These are phyloP conservation scores for Tricholoma furcatifolium DNA, from an alignment of 768 basidiomycete genomes.

Conservation along the genomic window DNA sequence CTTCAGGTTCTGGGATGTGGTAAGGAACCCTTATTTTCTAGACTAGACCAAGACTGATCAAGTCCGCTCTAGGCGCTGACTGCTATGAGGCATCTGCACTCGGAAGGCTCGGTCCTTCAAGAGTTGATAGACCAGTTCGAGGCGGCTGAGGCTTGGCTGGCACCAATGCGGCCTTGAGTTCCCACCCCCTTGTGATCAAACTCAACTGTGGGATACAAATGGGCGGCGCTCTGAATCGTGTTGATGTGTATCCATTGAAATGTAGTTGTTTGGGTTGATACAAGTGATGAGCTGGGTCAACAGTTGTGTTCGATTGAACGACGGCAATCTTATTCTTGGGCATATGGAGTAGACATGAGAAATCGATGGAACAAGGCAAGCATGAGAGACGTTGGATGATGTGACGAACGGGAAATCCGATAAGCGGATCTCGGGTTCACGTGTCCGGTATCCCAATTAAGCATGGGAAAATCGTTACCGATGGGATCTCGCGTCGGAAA, in stretches of 20 bases:
- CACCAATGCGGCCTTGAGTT: slow-evolving; percentile 81
- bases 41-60: slow-evolving; percentile 3
- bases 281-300: slow-evolving; percentile 9
- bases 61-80: slow-evolving; percentile 61
- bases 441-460: slow-evolving; percentile 23
- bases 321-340: slow-evolving; percentile 20
- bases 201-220: slow-evolving; percentile 2
- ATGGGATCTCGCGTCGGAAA: slow-evolving; percentile 23
- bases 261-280: slow-evolving; percentile 16
- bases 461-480: slow-evolving; percentile 27
- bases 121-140: slow-evolving; percentile 97
- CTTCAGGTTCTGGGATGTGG: slow-evolving; percentile 98
- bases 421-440: slow-evolving; percentile 28
- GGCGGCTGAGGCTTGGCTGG: slow-evolving; percentile 91
- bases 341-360: slow-evolving; percentile 18
- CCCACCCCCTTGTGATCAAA: not conserved
- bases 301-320: slow-evolving; percentile 9
- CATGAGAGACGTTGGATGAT: slow-evolving; percentile 21
- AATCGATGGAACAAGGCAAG: slow-evolving; percentile 18
- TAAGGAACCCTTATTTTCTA: slow-evolving; percentile 42
- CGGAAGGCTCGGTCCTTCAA: slow-evolving; percentile 75
- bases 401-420: slow-evolving; percentile 21
- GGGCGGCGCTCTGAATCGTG: slow-evolving; percentile 5
- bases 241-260: slow-evolving; percentile 16
- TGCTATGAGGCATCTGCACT: slow-evolving; percentile 87